phyloP scores from a whole-genome alignment of 192 early-diverging fungal genomes.

The Glomus cerebriforme region DNA sequence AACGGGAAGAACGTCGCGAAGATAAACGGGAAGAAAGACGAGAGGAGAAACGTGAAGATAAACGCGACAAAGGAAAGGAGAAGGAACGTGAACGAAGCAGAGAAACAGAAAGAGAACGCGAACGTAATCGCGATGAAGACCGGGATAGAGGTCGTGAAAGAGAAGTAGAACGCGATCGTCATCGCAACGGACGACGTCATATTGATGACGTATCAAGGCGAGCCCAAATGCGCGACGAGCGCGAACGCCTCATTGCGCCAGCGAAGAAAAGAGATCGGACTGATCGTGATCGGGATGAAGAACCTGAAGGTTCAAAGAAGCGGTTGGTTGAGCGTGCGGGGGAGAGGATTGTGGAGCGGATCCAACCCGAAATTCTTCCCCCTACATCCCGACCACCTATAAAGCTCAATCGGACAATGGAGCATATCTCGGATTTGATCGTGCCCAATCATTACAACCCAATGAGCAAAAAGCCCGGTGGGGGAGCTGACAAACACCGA shows the following conservation, averaged over 20 bases:
- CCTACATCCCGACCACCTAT: background rate
- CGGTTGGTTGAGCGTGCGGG: background rate
- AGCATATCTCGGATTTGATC: background rate
- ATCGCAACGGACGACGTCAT: background rate
- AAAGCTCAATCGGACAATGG: background rate
- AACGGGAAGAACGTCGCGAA: conserved; percentile 17
- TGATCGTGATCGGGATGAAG: background rate
- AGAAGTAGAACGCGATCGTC: background rate
- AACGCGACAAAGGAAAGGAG: background rate
- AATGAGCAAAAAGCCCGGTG: background rate
- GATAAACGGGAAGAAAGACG: conserved; percentile 8
- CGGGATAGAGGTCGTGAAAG: background rate
- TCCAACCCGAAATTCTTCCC: background rate
- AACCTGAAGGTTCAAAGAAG: background rate
- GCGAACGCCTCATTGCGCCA: background rate
- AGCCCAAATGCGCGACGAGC: background rate
- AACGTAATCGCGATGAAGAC: conserved; percentile 2
- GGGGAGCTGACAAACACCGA: too few relatives aligned
- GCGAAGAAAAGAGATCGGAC: background rate
- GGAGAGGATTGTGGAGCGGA: background rate
- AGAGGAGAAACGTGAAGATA: background rate
- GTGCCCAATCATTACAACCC: background rate
- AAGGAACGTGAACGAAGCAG: background rate
- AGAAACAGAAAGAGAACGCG: conserved; percentile 1
- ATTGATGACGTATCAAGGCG: background rate